phyloP scores from a whole-genome alignment of 805 yeast species.

The Cyberlindnera euphorbiae region DNA sequence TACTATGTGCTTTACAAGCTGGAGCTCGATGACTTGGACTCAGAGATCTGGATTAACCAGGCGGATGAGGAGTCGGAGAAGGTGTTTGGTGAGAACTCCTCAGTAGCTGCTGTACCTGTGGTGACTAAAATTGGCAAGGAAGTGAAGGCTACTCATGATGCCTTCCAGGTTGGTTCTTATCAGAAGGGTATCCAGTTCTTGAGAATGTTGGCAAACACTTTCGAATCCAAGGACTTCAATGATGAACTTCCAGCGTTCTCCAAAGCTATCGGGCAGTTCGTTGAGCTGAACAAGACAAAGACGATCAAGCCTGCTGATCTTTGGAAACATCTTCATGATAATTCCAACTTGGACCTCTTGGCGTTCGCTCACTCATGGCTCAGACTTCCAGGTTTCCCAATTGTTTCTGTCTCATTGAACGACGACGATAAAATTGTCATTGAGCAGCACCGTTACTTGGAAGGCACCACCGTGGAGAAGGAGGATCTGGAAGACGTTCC shows the following conservation, averaged over 20 bases:
- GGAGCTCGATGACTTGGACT: conserved; percentile 24
- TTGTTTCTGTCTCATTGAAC: conserved; percentile 34
- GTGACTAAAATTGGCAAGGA: conserved; percentile 28
- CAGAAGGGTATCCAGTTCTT: conserved; percentile 56
- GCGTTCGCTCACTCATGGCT: conserved; percentile 58
- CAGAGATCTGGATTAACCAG: conserved; percentile 31
- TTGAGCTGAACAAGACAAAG: conserved; percentile 31
- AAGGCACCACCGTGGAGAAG: conserved; percentile 22
- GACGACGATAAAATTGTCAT: conserved; percentile 29
- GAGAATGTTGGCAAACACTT: conserved; percentile 45
- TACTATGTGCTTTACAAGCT: conserved; percentile 36
- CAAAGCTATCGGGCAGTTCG: conserved; percentile 34
- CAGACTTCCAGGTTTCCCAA: conserved; percentile 55
- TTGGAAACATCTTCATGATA: conserved; percentile 41
- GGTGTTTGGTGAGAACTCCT: conserved; percentile 34
- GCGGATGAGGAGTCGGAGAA: conserved; percentile 28
- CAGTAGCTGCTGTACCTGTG: conserved; percentile 29
- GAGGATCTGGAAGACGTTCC: conserved; percentile 50
- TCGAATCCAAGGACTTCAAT: conserved; percentile 30
- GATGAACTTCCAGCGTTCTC: conserved; percentile 31
- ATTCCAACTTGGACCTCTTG: conserved; percentile 38
- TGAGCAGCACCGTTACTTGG: conserved; percentile 36
- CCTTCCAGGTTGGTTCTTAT: conserved; percentile 48
- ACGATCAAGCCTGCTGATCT: conserved; percentile 46
- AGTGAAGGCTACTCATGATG: conserved; percentile 37